A percentile compares a stretch with the other conserved stretches of the same genome.
These are phyloP conservation scores for Catunica adiposa DNA, from an alignment of 2,329 filamentous ascomycete species.

Conservation along the genomic window DNA sequence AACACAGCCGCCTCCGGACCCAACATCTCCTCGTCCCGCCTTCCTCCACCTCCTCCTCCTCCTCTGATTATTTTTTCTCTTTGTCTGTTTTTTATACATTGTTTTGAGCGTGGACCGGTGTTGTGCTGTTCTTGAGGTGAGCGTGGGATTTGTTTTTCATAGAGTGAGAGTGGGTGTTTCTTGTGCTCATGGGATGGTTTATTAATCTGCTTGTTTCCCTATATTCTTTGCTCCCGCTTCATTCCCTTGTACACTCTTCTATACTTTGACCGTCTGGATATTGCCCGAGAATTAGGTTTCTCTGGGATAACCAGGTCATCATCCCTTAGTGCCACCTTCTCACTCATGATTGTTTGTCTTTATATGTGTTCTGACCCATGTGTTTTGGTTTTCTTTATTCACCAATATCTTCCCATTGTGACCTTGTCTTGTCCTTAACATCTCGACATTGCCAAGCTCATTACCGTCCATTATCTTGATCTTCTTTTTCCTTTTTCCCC, in stretches of 20 bases:
- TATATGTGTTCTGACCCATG: not conserved
- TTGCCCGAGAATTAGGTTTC: not conserved
- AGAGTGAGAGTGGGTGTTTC: not conserved
- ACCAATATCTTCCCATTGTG: not conserved
- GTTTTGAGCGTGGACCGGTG: not conserved
- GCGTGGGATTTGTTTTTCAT: not conserved
- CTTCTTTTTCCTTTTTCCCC: not conserved
- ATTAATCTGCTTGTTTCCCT: conserved; percentile 1
- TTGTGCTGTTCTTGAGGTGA: not conserved
- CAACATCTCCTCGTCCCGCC: not conserved
- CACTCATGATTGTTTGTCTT: too few species aligned
- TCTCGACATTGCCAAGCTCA: not conserved
- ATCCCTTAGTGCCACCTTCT: too few species aligned
- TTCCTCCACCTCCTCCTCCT: not conserved
- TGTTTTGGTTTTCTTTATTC: not conserved
- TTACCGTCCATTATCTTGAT: not conserved
- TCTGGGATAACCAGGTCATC: too few species aligned
- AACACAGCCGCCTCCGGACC: not conserved
- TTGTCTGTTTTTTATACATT: not conserved
- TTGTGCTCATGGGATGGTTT: not conserved
- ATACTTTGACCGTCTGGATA: not conserved
- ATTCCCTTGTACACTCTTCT: not conserved
- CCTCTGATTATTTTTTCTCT: not conserved
- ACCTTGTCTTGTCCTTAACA: not conserved
- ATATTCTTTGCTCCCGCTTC: not conserved